These are phyloP conservation scores for Phyllostachys edulis DNA, from an alignment of 176 grass and related monocot species.

Conservation along the genomic window DNA sequence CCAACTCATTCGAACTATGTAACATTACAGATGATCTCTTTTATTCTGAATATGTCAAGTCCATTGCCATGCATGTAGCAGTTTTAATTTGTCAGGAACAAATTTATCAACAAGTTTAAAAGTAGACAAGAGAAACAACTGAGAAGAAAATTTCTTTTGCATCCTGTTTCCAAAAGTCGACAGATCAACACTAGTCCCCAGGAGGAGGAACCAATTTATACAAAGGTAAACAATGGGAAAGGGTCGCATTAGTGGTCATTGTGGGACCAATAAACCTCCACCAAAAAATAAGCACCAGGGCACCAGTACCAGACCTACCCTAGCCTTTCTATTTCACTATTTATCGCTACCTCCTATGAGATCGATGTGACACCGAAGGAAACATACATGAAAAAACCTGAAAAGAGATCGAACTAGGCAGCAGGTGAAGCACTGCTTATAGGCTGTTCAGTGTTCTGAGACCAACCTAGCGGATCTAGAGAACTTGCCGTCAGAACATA, in stretches of 20 bases:
- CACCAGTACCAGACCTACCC: constrained; percentile 34
- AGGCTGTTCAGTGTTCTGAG: neutral
- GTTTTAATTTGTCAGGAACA: neutral
- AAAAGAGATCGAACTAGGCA: constrained; percentile 30
- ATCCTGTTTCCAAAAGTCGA: constrained; percentile 13
- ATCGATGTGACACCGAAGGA: constrained; percentile 39
- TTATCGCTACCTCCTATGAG: constrained; percentile 29
- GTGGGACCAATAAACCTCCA: constrained; percentile 31
- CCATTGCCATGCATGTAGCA: neutral
- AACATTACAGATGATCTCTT: neutral
- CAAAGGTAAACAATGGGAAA: constrained; percentile 32
- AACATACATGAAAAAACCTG: constrained; percentile 47
- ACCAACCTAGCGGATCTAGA: neutral
- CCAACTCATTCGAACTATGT: neutral
- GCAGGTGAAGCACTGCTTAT: neutral
- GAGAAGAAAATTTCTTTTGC: neutral
- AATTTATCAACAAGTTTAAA: neutral
- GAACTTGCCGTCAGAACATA: neutral
- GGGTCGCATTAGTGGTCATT: constrained; percentile 45
- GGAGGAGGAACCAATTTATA: neutral
- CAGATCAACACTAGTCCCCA: constrained; percentile 34
- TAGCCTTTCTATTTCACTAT: constrained; percentile 44
- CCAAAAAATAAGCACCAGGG: constrained; percentile 24
- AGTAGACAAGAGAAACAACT: neutral
- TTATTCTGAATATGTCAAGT: neutral